A percentile compares a stretch with the other conserved stretches of the same genome.
These are phyloP conservation scores for Geoglossum cookeanum DNA, from an alignment of 2,329 filamentous ascomycete genomes.

Conservation along the genomic window DNA sequence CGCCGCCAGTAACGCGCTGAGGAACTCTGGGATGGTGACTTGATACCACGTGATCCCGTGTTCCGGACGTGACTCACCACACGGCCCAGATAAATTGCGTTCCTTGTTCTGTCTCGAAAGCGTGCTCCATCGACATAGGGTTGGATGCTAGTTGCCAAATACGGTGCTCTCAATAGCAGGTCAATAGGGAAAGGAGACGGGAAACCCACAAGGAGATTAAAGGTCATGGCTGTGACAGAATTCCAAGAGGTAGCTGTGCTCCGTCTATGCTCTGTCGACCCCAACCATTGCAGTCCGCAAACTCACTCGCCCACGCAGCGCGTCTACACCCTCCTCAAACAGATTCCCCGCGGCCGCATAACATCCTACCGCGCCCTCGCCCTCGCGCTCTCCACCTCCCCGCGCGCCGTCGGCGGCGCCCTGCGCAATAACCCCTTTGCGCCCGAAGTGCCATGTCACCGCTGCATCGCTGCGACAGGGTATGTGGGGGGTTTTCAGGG, in stretches of 20 bases:
- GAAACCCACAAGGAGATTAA: too few relatives aligned
- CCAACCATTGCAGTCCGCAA: too few relatives aligned
- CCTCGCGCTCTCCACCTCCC: slow-evolving; percentile 14
- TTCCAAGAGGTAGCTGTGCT: slow-evolving; percentile 10
- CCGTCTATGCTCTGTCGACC: background rate
- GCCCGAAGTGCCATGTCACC: slow-evolving; percentile 24
- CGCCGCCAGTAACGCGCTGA: too few relatives aligned
- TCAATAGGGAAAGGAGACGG: too few relatives aligned
- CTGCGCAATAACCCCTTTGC: slow-evolving; percentile 25
- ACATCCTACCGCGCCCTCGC: slow-evolving; percentile 20
- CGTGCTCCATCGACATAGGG: too few relatives aligned
- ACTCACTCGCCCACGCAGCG: slow-evolving; percentile 1
- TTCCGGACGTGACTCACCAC: background rate
- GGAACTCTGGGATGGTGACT: background rate
- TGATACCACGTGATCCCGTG: background rate
- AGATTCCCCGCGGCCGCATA: slow-evolving; percentile 18
- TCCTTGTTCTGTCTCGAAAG: too few relatives aligned
- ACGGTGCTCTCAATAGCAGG: too few relatives aligned
- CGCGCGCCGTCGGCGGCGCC: slow-evolving; percentile 21
- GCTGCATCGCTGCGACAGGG: slow-evolving; percentile 14
- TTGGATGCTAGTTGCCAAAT: too few relatives aligned
- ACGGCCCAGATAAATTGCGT: background rate
- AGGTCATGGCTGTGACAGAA: slow-evolving; percentile 7
- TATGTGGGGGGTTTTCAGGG: slow-evolving; percentile 28
- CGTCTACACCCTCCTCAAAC: slow-evolving; percentile 17